These are phyloP conservation scores for Lentinula raphanica DNA, from an alignment of 768 basidiomycete genomes.

Conservation along the genomic window DNA sequence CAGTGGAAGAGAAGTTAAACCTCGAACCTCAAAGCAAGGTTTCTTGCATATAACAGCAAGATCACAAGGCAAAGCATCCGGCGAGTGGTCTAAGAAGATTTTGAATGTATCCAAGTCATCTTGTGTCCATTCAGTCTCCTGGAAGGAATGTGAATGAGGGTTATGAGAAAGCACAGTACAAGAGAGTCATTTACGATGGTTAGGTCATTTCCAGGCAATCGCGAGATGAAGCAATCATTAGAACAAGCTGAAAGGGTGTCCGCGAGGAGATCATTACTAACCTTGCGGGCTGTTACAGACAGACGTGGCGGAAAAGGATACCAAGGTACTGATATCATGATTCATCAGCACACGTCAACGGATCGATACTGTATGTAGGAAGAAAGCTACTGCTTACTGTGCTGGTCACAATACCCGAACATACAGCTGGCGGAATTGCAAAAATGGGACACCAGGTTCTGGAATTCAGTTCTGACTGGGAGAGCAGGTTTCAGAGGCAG, in stretches of 20 bases:
- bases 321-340: conserved; percentile 1
- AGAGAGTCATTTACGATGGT: neutral
- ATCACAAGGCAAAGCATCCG: conserved; percentile 47
- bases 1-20: neutral
- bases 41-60: conserved; percentile 50
- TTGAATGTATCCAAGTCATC: conserved; percentile 34
- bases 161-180: neutral
- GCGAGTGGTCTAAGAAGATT: conserved; percentile 35
- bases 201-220: neutral
- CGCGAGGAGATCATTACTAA: neutral
- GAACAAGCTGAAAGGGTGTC: conserved; percentile 16
- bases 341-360: neutral
- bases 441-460: conserved; percentile 1
- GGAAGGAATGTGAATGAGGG: conserved; percentile 6
- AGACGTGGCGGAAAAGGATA: neutral
- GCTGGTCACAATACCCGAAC: conserved; percentile 3
- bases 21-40: conserved; percentile 54
- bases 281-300: neutral
- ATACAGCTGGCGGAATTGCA: conserved; percentile 4
- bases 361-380: neutral
- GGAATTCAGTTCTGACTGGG: neutral
- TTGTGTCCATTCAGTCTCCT: conserved; percentile 29
- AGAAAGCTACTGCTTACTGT: neutral
- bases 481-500: neutral
- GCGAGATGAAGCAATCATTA: conserved; percentile 22